phyloP scores from a whole-genome alignment of 2,329 filamentous ascomycete genomes.

The Xylaria digitata region DNA sequence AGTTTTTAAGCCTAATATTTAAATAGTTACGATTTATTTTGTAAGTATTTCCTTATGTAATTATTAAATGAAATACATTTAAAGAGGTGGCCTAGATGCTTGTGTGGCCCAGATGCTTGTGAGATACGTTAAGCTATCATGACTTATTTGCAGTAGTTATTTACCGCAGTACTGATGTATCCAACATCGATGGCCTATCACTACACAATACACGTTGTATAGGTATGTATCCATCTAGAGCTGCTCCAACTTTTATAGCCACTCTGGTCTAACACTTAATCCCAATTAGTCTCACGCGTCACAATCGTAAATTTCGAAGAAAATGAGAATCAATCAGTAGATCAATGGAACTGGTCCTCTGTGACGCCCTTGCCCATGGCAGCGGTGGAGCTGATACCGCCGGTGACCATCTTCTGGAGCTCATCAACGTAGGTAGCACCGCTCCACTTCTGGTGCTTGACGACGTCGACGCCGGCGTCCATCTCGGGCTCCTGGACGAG shows the following conservation, averaged over 20 bases:
- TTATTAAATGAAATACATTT: no score
- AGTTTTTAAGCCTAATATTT: no score
- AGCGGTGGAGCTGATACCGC: constrained; percentile 88
- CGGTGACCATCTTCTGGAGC: constrained; percentile 95
- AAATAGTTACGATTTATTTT: no score
- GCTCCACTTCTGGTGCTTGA: constrained; percentile 99
- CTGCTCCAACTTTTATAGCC: no score
- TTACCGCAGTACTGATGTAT: background rate
- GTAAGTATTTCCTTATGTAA: no score
- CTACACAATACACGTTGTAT: constrained; percentile 7
- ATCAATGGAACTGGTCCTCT: constrained; percentile 89
- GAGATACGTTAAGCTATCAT: constrained; percentile 15
- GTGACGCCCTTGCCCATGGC: constrained; percentile 99
- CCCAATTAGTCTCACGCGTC: background rate
- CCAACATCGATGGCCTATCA: constrained; percentile 9
- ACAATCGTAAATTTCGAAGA: background rate
- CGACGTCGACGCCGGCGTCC: constrained; percentile 87
- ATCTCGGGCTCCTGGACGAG: constrained; percentile 98
- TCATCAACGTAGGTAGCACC: constrained; percentile 96
- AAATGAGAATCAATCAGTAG: background rate
- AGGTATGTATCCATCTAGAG: background rate
- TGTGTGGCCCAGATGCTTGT: no score
- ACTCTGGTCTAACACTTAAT: background rate
- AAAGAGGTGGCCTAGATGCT: no score
- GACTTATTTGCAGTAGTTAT: constrained; percentile 1